Evolutionary conservation across 1,139 yeast genomes (phyloP), one percentile per base, ranked within the genome.

Genomic region (Candida albicans): DNA sequence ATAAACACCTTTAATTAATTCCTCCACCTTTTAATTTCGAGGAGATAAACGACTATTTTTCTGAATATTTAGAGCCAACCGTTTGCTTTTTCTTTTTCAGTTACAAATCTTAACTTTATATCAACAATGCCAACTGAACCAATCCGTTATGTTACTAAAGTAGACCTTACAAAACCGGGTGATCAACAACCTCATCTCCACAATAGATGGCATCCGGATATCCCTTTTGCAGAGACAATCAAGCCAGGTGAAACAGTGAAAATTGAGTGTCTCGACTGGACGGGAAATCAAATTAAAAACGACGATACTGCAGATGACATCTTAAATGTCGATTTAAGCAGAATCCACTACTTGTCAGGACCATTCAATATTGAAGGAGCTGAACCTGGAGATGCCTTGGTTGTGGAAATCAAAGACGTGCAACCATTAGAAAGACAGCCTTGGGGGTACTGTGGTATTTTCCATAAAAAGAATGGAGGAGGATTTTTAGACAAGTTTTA

Each of bases 161-260:
- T 73, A 33, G 76, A 71, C 50, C 61, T 75, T 30, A 56, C 58
- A 40, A 67, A 57, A 44, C 76, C 77, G 0, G 79, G 76, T 5
- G 65, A 65, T 50, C 68, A 64, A 36, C 80, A 75, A 53, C 67
- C 68, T 13, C 72, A 73, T 28, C 55, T 73, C 32, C 80, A 75
- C 59, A 75, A 75, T 52, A 61, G 80, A 52, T 75, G 80, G 80
- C 80, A 75, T 51, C 80, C 80, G 3, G 79, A 73, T 43, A 59
- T 75, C 30, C 80, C 80, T 24, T 56, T 57, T 41, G 54, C 67
- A 30, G 69, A 59, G 39, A 62, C 65, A 8, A 67, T 75, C 40
- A 50, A 59, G 37, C 77, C 64, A 24, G 72, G 72, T 8, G 73
- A 70, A 49, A 60, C 73, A 3, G 73, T 70, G 47, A 74, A 73